A percentile compares a stretch with the other conserved stretches of the same genome.
These are phyloP conservation scores for Clitopilus passeckerianus DNA, from an alignment of 768 basidiomycete species.

Conservation along the genomic window DNA sequence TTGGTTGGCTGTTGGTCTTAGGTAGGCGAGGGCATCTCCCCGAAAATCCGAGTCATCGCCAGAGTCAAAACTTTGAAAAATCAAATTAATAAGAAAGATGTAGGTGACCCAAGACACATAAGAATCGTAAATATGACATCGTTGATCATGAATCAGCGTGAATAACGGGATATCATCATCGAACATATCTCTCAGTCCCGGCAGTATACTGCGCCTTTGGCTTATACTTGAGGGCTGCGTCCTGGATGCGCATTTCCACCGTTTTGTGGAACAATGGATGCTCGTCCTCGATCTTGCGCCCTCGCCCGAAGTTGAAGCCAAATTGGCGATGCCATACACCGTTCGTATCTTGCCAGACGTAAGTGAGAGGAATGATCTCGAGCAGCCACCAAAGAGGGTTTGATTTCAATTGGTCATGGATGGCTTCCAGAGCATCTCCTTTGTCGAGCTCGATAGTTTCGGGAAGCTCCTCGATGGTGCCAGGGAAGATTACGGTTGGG, in stretches of 20 bases:
- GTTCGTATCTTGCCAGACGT: constrained; percentile 50
- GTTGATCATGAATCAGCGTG: too few relatives aligned
- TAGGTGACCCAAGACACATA: too few relatives aligned
- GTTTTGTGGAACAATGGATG: constrained; percentile 58
- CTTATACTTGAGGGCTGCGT: constrained; percentile 42
- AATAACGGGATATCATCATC: constrained; percentile 1
- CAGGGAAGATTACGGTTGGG: constrained; percentile 3
- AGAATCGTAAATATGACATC: too few relatives aligned
- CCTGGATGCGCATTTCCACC: constrained; percentile 55
- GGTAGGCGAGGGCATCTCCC: too few relatives aligned
- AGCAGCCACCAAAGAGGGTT: constrained; percentile 63
- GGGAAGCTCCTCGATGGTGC: background rate
- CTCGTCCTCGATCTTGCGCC: constrained; percentile 40
- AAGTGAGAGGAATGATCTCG: constrained; percentile 55
- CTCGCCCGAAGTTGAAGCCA: constrained; percentile 47
- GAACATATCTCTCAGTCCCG: constrained; percentile 44
- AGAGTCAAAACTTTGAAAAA: too few relatives aligned
- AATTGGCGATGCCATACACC: constrained; percentile 43
- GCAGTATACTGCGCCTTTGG: constrained; percentile 50
- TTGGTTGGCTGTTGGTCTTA: too few relatives aligned
- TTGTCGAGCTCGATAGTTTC: constrained; percentile 16
- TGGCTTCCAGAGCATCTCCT: constrained; percentile 40
- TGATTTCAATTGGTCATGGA: constrained; percentile 46
- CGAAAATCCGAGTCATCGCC: too few relatives aligned
- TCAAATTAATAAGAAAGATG: too few relatives aligned